These are phyloP conservation scores for Sphagnurus paluster DNA, from an alignment of 1,284 basidiomycete genomes.

Conservation along the genomic window DNA sequence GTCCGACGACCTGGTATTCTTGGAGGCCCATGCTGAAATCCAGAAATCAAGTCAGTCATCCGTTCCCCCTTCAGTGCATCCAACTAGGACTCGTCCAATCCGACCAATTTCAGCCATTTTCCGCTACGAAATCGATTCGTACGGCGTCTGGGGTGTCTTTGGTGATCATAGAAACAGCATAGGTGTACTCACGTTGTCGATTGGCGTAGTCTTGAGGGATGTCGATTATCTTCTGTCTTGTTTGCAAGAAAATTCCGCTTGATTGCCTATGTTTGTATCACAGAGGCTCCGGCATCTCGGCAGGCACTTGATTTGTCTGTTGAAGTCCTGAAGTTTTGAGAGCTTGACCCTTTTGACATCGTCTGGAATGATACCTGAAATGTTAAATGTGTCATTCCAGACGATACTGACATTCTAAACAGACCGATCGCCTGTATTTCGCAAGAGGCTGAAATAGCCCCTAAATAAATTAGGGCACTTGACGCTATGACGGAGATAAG, in stretches of 20 bases:
- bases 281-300: constrained; percentile 7
- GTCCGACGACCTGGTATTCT: constrained; percentile 98
- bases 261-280: constrained; percentile 18
- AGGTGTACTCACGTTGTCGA: constrained; percentile 32
- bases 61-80: constrained; percentile 22
- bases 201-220: constrained; percentile 34
- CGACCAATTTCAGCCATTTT: constrained; percentile 14
- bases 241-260: constrained; percentile 14
- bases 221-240: constrained; percentile 8
- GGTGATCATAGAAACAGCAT: constrained; percentile 3
- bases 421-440: no score
- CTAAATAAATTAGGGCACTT: no score
- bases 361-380: no score
- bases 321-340: no score
- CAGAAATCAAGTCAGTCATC: constrained; percentile 19
- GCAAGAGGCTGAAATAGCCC: no score
- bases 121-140: constrained; percentile 10
- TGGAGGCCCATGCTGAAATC: constrained; percentile 44
- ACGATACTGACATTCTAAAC: no score
- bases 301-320: neutral
- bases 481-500: no score
- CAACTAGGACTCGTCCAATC: constrained; percentile 16
- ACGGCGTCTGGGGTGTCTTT: neutral
- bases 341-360: no score
- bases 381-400: no score